A percentile compares a stretch with the other conserved stretches of the same genome.
These are phyloP conservation scores for Adenanthera pavonina DNA, from an alignment of 306 rosid species.

Conservation along the genomic window DNA sequence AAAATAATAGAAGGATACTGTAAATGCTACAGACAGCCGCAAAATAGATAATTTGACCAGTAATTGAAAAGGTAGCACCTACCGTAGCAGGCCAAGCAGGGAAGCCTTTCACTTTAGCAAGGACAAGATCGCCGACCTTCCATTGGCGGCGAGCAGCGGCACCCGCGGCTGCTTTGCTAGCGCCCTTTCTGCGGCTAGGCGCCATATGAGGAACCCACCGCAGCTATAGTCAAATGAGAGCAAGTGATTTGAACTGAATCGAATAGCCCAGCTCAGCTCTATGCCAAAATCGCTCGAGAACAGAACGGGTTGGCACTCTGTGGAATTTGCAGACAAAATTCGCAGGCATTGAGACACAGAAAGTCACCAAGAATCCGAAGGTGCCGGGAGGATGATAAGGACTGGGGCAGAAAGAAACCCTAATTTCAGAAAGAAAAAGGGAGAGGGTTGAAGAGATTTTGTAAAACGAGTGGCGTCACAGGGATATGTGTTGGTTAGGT, in stretches of 20 bases:
- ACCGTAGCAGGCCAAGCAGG: conserved; percentile 99
- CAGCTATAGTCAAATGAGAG: conserved; percentile 37
- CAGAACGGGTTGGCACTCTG: conserved; percentile 47
- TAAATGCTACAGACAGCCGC: not conserved
- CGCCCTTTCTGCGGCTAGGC: conserved; percentile 81
- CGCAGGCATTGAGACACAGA: conserved; percentile 62
- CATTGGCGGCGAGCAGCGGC: conserved; percentile 82
- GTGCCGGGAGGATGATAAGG: not conserved
- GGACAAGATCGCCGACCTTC: conserved; percentile 97
- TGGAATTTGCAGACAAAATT: conserved; percentile 40
- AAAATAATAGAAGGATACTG: conserved; percentile 39
- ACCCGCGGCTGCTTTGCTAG: conserved; percentile 67
- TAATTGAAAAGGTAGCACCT: conserved; percentile 24
- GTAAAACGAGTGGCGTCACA: conserved; percentile 61
- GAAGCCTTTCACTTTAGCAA: conserved; percentile 93
- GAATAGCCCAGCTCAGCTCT: conserved; percentile 31
- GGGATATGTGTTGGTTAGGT: conserved; percentile 57
- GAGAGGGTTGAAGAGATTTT: conserved; percentile 38
- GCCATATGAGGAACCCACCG: conserved; percentile 59
- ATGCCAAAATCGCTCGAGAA: conserved; percentile 49
- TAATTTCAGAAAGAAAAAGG: conserved; percentile 45
- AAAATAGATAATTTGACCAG: not conserved
- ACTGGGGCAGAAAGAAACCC: conserved; percentile 48
- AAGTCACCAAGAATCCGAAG: conserved; percentile 21
- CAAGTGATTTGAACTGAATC: conserved; percentile 38